Conservation (phyloP, 306 rosid species). For the Gastrolobium bilobum region DNA sequence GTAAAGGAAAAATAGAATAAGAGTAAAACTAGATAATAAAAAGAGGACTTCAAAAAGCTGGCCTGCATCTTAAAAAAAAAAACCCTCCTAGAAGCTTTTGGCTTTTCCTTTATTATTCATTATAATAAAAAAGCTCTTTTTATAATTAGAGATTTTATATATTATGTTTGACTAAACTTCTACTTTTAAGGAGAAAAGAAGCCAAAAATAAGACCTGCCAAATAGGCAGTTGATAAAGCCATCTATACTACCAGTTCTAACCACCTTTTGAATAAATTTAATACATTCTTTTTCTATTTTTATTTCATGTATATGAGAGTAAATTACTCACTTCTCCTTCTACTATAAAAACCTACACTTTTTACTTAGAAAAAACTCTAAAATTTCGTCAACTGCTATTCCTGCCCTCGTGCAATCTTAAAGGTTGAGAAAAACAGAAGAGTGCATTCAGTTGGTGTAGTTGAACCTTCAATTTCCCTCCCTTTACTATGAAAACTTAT, state of each 20-base stretch:
- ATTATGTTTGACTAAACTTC: no score
- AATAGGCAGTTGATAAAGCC: no score
- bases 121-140: no score
- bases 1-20: no score
- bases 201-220: no score
- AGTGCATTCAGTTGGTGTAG: neutral
- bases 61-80: no score
- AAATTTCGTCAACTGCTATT: neutral
- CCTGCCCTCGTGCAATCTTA: conserved; percentile 7
- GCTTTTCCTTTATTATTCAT: no score
- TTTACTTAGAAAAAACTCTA: neutral
- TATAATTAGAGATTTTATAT: no score
- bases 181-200: no score
- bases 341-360: neutral
- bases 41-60: no score
- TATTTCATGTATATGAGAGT: conserved; percentile 2
- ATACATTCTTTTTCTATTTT: neutral
- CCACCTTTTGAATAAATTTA: neutral
- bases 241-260: conserved; percentile 1
- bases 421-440: neutral
- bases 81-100: no score
- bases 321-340: neutral
- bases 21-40: no score
- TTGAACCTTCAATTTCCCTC: neutral
- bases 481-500: neutral